Evolutionary conservation across 2,329 filamentous ascomycete genomes (phyloP).

Genomic region (Penicillium expansum): DNA sequence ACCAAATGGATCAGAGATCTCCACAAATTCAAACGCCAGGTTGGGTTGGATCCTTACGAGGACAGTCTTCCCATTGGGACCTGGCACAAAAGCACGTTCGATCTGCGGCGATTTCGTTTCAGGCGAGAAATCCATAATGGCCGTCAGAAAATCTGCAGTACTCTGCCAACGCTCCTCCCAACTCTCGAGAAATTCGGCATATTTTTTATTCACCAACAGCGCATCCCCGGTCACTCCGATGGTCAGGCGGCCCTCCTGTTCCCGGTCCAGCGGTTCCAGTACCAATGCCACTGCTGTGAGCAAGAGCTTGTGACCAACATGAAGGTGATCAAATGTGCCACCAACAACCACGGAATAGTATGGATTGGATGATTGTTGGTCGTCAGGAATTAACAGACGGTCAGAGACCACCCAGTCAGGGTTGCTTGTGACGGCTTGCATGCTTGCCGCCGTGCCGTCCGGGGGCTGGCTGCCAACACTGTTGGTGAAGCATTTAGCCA

Average conservation of each 20-base stretch:
- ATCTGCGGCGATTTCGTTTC: conserved; percentile 35
- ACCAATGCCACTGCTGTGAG: conserved; percentile 81
- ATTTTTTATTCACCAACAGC: conserved; percentile 84
- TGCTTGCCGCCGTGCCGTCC: conserved; percentile 16
- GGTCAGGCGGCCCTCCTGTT: conserved; percentile 59
- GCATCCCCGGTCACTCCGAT: conserved; percentile 88
- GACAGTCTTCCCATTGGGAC: conserved; percentile 41
- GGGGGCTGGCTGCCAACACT: conserved; percentile 24
- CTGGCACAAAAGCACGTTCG: conserved; percentile 36
- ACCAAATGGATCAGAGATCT: conserved; percentile 84
- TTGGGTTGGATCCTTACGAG: conserved; percentile 55
- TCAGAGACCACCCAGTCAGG: conserved; percentile 23
- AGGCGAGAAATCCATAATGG: conserved; percentile 57
- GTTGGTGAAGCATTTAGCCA: conserved; percentile 39
- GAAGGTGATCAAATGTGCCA: conserved; percentile 94
- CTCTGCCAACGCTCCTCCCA: conserved; percentile 72
- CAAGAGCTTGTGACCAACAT: conserved; percentile 93
- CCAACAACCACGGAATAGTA: conserved; percentile 73
- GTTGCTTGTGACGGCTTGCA: conserved; percentile 23
- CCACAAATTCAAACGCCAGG: conserved; percentile 72
- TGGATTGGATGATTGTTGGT: conserved; percentile 14
- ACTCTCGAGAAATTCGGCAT: conserved; percentile 72
- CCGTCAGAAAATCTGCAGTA: conserved; percentile 68
- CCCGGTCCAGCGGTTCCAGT: conserved; percentile 50
- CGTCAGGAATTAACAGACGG: conserved; percentile 24